Base-by-base conservation (phyloP, 805 yeast genomes). In the Brettanomyces nanus region DNA sequence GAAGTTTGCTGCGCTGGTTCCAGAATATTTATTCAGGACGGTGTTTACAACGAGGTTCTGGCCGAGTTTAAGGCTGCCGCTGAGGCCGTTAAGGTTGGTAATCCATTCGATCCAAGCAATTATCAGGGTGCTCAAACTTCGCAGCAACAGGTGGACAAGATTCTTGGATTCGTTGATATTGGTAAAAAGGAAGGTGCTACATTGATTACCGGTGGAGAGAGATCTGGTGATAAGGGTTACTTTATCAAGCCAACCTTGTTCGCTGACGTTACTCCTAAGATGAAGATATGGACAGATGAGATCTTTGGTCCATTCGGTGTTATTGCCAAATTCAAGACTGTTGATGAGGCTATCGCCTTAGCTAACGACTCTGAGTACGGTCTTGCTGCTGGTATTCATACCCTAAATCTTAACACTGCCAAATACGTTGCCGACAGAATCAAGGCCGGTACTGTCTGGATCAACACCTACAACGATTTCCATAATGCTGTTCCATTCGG, bases 1-100 rank as follows among this genome's bases (percentile, higher is more conserved):
- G 95, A 86, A 66, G 89, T 84, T 42, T 86, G 95, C 67, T 82
- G 90, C 65, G 90, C 95, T 20, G 92, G 94, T 59, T 86, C 94
- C 45, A 80, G 95, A 61, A 73, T 85, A 45, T 85, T 82, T 62
- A 79, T 85, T 43, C 87, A 85, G 61, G 82, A 74, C 46, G 75
- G 72, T 37, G 66, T 82, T 51, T 82, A 82, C 65, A 85, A 80
- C 47, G 68, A 71, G 49, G 71, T 85, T 49, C 62, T 82, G 37
- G 67, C 66, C 43, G 75, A 73, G 51, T 77, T 82, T 47, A 69
- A 66, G 51, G 46, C 50, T 9, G 71, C 69, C 36, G 62, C 68
- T 37, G 74, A 69, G 53, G 58, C 46, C 31, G 60, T 74, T 49
- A 80, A 75, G 61, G 78, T 83, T 45, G 95, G 95, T 56, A 71